phyloP scores from a whole-genome alignment of 192 early-diverging fungal species.

The Jimgerdemannia flammicorona region DNA sequence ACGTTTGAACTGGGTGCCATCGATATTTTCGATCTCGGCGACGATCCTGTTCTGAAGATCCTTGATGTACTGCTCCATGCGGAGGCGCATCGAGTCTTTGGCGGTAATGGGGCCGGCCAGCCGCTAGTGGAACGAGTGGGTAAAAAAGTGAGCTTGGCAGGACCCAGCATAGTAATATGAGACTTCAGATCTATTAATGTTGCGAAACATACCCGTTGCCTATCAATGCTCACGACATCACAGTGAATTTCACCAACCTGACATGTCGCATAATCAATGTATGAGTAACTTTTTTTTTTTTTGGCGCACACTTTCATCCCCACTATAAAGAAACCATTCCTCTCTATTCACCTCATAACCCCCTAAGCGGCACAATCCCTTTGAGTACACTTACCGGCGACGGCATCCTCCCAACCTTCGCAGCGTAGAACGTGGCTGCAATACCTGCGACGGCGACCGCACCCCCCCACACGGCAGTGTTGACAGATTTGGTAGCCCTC shows the following conservation, averaged over 20 bases:
- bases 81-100: slow-evolving; percentile 65
- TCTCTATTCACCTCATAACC: too few relatives aligned
- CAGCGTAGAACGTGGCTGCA: background rate
- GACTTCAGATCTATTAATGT: background rate
- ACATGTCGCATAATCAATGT: background rate
- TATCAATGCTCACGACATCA: slow-evolving; percentile 13
- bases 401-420: background rate
- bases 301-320: too few relatives aligned
- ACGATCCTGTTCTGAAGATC: slow-evolving; percentile 78
- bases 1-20: slow-evolving; percentile 60
- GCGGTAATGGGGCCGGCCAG: slow-evolving; percentile 37
- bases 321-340: too few relatives aligned
- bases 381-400: background rate
- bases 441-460: background rate
- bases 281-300: background rate
- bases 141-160: background rate
- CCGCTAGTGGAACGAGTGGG: slow-evolving; percentile 10
- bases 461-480: background rate
- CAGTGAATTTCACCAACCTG: slow-evolving; percentile 6
- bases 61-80: slow-evolving; percentile 80
- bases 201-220: slow-evolving; percentile 11
- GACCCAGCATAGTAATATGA: background rate
- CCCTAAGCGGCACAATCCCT: too few relatives aligned
- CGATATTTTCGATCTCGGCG: slow-evolving; percentile 59
- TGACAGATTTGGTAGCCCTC: background rate